Evolutionary conservation across 768 basidiomycete genomes (phyloP), one percentile per base, ranked within the genome.

Genomic region (Favolaschia claudopus): DNA sequence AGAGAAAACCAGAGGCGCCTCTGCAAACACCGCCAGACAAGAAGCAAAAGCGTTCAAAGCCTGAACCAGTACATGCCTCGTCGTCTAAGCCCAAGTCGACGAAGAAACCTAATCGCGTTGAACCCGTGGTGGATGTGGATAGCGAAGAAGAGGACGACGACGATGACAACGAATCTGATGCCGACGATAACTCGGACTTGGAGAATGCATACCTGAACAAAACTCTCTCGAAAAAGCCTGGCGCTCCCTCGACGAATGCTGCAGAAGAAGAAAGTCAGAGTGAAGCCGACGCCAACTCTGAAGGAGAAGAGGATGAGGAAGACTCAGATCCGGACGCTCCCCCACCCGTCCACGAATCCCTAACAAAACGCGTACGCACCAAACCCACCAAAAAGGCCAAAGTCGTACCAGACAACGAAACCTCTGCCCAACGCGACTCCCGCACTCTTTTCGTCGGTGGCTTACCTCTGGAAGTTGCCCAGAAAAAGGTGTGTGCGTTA

Each of bases 371-470:
- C 29, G 55, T 57, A 22, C 64, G 63, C 42, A 72, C 73, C 58
- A 75, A 73, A 59, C 74, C 72, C 9, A 54, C 64, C 33, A 79
- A 71, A 64, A 75, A 74, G 55, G 59, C 66, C 15, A 90, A 87
- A 59, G 82, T 79, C 64, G 78, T 81, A 1, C 92, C 91, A 0
- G 61, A 74, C 24, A 87, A 85, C 51, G 96, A 98, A 74, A 91
- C 91, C 0, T 71, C 83, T 17, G 87, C 85, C 53, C 86, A 84
- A 59, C 83, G 90, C 44, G 88, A 97, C 66, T 82, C 83, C 17
- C 85, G 96, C 25, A 98, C 96, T 6, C 79, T 98, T 43, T 99
- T 99, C 72, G 77, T 99, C 14, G 96, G 96, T 4, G 98, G 98
- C 69, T 77, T 99, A 2, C 84, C 89, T 1, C 76, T 91, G 1